Percentiles rank a stretch among this genome's conserved stretches.
phyloP scores from a whole-genome alignment of 371 early-diverging fungal species.

The Choanephora cucurbitarum region DNA sequence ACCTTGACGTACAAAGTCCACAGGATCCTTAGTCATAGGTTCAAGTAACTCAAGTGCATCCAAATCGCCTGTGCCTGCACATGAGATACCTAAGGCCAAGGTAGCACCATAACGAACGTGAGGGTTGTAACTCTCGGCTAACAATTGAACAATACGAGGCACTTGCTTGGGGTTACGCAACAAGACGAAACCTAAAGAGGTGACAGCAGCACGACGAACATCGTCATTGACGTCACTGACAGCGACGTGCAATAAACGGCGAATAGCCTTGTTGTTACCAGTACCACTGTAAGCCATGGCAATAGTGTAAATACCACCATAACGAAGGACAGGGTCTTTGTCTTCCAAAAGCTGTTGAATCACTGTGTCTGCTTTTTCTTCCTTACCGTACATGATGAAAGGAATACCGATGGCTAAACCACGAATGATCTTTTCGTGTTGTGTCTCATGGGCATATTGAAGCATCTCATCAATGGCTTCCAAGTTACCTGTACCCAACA shows the following conservation, averaged over 20 bases:
- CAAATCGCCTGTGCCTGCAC: slow-evolving; percentile 92
- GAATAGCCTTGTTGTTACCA: slow-evolving; percentile 94
- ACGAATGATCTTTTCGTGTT: slow-evolving; percentile 98
- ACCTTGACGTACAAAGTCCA: slow-evolving; percentile 98
- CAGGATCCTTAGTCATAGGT: slow-evolving; percentile 96
- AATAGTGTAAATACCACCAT: slow-evolving; percentile 95
- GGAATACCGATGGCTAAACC: slow-evolving; percentile 94
- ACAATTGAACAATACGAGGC: slow-evolving; percentile 94
- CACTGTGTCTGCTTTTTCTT: slow-evolving; percentile 88
- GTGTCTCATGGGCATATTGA: slow-evolving; percentile 94
- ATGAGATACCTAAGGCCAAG: slow-evolving; percentile 97
- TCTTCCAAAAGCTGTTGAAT: slow-evolving; percentile 83
- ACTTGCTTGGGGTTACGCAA: slow-evolving; percentile 91
- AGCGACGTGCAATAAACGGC: slow-evolving; percentile 92
- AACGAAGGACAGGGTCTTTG: slow-evolving; percentile 94
- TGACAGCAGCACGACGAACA: slow-evolving; percentile 97
- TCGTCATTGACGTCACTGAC: slow-evolving; percentile 99
- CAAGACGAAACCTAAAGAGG: slow-evolving; percentile 95
- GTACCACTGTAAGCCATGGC: slow-evolving; percentile 98
- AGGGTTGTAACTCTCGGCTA: slow-evolving; percentile 98
- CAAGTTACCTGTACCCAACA: slow-evolving; percentile 90
- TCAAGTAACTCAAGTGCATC: slow-evolving; percentile 96
- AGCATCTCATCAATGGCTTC: slow-evolving; percentile 92
- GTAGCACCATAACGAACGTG: slow-evolving; percentile 98
- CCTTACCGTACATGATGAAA: slow-evolving; percentile 94